A percentile compares a stretch with the other conserved stretches of the same genome.
Evolutionary conservation across 305 asterid genomes (phyloP).

Genomic region (Stenogyne calaminthoides): DNA sequence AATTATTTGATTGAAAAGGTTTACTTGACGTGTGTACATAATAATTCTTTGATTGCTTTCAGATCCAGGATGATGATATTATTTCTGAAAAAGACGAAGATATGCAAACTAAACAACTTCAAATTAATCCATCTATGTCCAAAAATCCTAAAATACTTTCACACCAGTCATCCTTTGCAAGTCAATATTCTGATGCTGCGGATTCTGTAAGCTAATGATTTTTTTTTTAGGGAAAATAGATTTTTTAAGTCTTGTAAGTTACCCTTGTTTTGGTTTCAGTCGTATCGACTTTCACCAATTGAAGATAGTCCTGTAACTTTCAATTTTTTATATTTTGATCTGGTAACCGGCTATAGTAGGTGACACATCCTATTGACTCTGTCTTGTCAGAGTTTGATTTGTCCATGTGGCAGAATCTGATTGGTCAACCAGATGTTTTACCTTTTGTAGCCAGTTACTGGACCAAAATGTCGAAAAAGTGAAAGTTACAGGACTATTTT

Average conservation of each 20-base stretch:
- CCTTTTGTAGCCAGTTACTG: too few relatives aligned
- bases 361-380: too few relatives aligned
- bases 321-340: too few relatives aligned
- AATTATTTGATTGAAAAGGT: slow-evolving; percentile 11
- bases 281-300: too few relatives aligned
- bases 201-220: slow-evolving; percentile 54
- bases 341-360: too few relatives aligned
- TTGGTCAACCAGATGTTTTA: too few relatives aligned
- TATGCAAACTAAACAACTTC: slow-evolving; percentile 50
- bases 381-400: too few relatives aligned
- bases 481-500: too few relatives aligned
- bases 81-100: slow-evolving; percentile 63
- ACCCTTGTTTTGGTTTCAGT: too few relatives aligned
- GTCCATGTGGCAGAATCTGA: too few relatives aligned
- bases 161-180: slow-evolving; percentile 66
- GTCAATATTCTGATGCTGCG: slow-evolving; percentile 72
- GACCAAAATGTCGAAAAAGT: too few relatives aligned
- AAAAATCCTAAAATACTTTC: slow-evolving; percentile 43
- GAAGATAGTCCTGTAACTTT: too few relatives aligned
- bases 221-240: neutral
- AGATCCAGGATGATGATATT: slow-evolving; percentile 86
- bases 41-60: slow-evolving; percentile 26
- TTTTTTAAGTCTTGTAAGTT: neutral
- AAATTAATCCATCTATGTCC: slow-evolving; percentile 39
- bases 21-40: neutral